Evolutionary conservation across 495 filamentous ascomycete genomes (phyloP).

Genomic region (Entonaema liquescens): DNA sequence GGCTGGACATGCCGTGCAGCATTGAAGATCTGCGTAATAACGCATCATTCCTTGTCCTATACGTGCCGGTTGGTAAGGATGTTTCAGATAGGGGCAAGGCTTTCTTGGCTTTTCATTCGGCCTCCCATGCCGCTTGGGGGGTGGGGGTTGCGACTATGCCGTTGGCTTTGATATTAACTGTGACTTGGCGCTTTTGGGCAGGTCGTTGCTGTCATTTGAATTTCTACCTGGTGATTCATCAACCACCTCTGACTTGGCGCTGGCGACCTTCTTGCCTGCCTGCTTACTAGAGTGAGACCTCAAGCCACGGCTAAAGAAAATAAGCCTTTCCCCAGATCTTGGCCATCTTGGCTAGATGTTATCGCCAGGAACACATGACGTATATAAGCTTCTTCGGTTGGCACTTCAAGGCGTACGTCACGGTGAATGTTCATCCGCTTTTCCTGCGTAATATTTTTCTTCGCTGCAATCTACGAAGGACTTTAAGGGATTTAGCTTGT

Average conservation of each 20-base stretch:
- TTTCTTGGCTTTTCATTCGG: slow-evolving; percentile 1
- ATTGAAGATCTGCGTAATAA: slow-evolving; percentile 31
- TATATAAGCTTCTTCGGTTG: not conserved
- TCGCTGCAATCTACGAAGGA: not conserved
- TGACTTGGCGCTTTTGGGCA: slow-evolving; percentile 40
- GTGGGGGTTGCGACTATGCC: slow-evolving; percentile 1
- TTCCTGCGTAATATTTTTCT: not conserved
- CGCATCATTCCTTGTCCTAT: slow-evolving; percentile 22
- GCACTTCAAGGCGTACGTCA: not conserved
- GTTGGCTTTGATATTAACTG: slow-evolving; percentile 13
- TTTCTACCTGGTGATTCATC: slow-evolving; percentile 19
- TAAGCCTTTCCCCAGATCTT: slow-evolving; percentile 44
- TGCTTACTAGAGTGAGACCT: slow-evolving; percentile 28
- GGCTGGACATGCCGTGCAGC: slow-evolving; percentile 38
- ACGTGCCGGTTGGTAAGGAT: slow-evolving; percentile 18
- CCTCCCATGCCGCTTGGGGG: slow-evolving; percentile 16
- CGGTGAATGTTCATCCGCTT: slow-evolving; percentile 1
- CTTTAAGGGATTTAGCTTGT: not conserved
- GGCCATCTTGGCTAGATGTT: slow-evolving; percentile 21
- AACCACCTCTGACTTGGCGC: not conserved
- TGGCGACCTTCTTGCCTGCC: not conserved
- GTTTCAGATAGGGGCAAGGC: slow-evolving; percentile 35
- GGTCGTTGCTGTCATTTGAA: slow-evolving; percentile 21
- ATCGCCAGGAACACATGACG: slow-evolving; percentile 21
- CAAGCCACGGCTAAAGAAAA: slow-evolving; percentile 19